Evolutionary conservation across 768 basidiomycete genomes (phyloP).

Genomic region (Lactarius sp.): DNA sequence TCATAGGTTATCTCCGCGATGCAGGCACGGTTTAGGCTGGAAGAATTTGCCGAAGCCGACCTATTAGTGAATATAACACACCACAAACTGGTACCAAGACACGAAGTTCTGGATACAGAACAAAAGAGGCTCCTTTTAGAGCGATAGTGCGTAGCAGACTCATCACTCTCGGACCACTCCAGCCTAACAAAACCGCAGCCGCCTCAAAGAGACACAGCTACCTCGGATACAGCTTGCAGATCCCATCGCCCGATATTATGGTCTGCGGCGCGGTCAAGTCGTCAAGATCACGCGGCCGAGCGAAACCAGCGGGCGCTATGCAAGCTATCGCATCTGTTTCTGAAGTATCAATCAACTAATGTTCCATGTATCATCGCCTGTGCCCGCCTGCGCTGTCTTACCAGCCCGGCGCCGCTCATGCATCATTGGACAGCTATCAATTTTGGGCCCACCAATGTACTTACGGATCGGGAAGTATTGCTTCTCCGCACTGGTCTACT

Average conservation of each 20-base stretch:
- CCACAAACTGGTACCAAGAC: constrained; percentile 90
- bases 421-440: constrained; percentile 3
- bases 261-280: constrained; percentile 89
- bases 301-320: constrained; percentile 93
- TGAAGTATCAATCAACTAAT: constrained; percentile 33
- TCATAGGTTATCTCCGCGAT: constrained; percentile 86
- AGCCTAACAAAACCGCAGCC: constrained; percentile 46
- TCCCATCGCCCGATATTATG: constrained; percentile 98
- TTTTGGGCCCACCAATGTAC: neutral
- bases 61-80: constrained; percentile 96
- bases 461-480: neutral
- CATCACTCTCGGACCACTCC: constrained; percentile 16
- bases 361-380: neutral
- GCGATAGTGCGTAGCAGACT: constrained; percentile 72
- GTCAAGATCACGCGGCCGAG: constrained; percentile 97
- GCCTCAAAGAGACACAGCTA: constrained; percentile 94
- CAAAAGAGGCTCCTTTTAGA: constrained; percentile 84
- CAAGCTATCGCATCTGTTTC: constrained; percentile 90
- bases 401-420: neutral
- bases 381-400: neutral
- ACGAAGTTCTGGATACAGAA: constrained; percentile 79
- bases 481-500: neutral
- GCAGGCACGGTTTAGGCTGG: constrained; percentile 79
- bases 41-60: constrained; percentile 96
- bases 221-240: constrained; percentile 95